Conservation (phyloP, 371 early-diverging fungal species). For the Mucor plumbeus region DNA sequence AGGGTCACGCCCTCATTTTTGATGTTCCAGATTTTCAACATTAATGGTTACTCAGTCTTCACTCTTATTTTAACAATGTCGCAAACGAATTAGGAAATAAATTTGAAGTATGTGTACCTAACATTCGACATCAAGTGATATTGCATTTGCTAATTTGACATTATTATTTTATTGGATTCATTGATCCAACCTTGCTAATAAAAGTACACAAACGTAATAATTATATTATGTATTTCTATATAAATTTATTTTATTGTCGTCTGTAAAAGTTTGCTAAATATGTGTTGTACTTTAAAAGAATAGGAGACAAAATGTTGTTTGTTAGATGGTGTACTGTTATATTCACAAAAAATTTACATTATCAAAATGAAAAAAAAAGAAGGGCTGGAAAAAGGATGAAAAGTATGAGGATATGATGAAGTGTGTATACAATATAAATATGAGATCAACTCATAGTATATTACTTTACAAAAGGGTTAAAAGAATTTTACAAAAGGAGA, state of each 20-base stretch:
- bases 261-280: conserved; percentile 6
- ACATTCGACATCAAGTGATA: background rate
- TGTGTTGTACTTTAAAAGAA: conserved; percentile 13
- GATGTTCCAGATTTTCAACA: conserved; percentile 17
- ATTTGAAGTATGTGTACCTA: background rate
- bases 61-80: background rate
- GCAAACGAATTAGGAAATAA: conserved; percentile 1
- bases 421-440: conserved; percentile 5
- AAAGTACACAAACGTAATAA: background rate
- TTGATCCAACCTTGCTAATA: background rate
- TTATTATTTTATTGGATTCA: background rate
- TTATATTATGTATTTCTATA: background rate
- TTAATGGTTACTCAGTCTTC: background rate
- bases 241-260: background rate
- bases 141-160: background rate
- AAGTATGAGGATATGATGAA: conserved; percentile 3
- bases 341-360: conserved; percentile 15
- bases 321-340: conserved; percentile 9
- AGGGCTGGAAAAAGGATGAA: background rate
- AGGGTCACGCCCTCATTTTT: background rate
- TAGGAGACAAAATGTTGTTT: conserved; percentile 6
- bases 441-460: conserved; percentile 22
- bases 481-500: conserved; percentile 8
- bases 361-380: conserved; percentile 5
- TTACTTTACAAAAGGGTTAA: conserved; percentile 13